Evolutionary conservation across 768 basidiomycete genomes (phyloP), one percentile per base, ranked within the genome.

Genomic region (Trametes cubensis): DNA sequence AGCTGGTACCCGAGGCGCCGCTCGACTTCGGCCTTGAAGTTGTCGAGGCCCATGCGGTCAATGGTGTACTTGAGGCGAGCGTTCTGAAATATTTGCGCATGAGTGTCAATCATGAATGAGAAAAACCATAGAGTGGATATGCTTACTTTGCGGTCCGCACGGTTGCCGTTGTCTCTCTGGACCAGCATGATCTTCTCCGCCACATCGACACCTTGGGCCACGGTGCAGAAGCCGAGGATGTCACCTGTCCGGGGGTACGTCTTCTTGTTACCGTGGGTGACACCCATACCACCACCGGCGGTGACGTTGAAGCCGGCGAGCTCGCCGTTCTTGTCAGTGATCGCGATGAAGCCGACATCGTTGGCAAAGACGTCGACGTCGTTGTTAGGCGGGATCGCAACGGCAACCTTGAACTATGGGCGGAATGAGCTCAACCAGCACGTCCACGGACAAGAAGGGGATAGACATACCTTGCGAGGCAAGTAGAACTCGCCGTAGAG

Each of bases 251-350:
- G 89, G 48, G 97, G 97, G 73, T 98, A 98, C 0, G 97, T 99
- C 81, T 97, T 95, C 81, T 98, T 98, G 82, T 94, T 96, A 38
- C 94, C 94, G 69, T 98, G 96, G 0, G 97, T 98, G 46, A 98
- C 97, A 75, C 97, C 97, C 97, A 99, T 99, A 51, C 97, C 97
- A 67, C 97, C 97, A 59, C 97, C 97, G 46, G 93, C 80, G 17
- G 88, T 76, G 55, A 99, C 95, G 72, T 99, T 97, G 83, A 97
- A 99, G 45, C 97, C 97, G 55, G 82, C 81, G 20, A 99, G 78
- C 64, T 90, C 82, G 53, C 93, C 92, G 23, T 86, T 74, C 60
- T 84, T 78, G 66, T 87, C 84, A 28, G 92, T 84, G 67, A 98
- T 93, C 40, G 95, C 96, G 66, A 98, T 98, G 81, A 95, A 97